Conservation (phyloP, 169 alveolate species). For the Plasmodium malariae region DNA sequence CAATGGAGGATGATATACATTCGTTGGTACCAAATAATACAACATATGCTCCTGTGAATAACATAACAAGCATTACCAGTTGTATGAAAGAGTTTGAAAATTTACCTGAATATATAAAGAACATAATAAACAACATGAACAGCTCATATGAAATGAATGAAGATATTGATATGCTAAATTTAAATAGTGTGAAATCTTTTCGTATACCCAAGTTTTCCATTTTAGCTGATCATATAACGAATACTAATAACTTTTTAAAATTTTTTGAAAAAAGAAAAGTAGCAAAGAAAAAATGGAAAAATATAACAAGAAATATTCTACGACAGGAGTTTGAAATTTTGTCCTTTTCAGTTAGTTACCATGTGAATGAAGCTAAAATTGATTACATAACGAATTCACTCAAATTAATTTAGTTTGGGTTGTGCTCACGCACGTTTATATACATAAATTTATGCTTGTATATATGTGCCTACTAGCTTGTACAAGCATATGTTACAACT, state of each 20-base stretch:
- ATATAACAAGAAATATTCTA: slow-evolving; percentile 32
- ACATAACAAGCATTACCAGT: too few species aligned
- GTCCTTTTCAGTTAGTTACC: slow-evolving; percentile 20
- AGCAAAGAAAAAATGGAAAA: slow-evolving; percentile 59
- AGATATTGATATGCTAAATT: slow-evolving; percentile 43
- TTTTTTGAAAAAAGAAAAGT: slow-evolving; percentile 50
- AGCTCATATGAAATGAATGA: slow-evolving; percentile 61
- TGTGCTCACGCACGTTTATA: too few species aligned
- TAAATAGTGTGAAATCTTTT: slow-evolving; percentile 49
- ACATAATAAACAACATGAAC: slow-evolving; percentile 71
- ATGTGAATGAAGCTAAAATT: slow-evolving; percentile 48
- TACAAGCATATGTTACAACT: too few species aligned
- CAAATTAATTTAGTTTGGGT: slow-evolving; percentile 14
- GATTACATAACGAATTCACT: slow-evolving; percentile 17
- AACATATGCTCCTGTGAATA: too few species aligned
- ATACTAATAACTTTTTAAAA: slow-evolving; percentile 30
- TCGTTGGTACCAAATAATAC: too few species aligned
- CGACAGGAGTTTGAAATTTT: slow-evolving; percentile 37
- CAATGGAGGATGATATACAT: too few species aligned
- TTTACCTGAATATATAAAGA: slow-evolving; percentile 34
- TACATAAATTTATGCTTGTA: too few species aligned
- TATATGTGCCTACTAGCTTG: too few species aligned
- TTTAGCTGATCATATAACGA: slow-evolving; percentile 8
- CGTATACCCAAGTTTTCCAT: slow-evolving; percentile 22
- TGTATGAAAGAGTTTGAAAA: slow-evolving; percentile 3